These are phyloP conservation scores for Arabidopsis arenosa DNA, from an alignment of 345 rosid genomes.

Conservation along the genomic window DNA sequence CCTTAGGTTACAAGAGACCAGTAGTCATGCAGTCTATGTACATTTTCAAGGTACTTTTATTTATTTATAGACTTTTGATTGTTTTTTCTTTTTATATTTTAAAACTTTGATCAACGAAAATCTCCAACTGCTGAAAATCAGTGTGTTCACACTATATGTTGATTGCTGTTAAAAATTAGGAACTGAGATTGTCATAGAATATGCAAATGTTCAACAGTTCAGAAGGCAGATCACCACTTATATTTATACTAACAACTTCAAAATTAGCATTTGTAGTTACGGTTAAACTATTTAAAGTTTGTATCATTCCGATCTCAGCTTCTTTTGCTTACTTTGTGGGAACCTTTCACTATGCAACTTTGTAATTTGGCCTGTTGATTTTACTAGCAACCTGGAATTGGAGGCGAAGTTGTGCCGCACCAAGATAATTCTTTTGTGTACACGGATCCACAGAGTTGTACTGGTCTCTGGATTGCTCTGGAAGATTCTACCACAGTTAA, in stretches of 20 bases:
- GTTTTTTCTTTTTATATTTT: slow-evolving; percentile 10
- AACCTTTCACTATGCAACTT: neutral
- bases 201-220: slow-evolving; percentile 10
- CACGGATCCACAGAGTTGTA: slow-evolving; percentile 89
- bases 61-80: slow-evolving; percentile 6
- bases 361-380: slow-evolving; percentile 8
- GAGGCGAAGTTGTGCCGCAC: slow-evolving; percentile 96
- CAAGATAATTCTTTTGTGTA: slow-evolving; percentile 91
- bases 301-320: neutral
- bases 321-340: neutral
- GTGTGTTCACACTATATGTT: slow-evolving; percentile 8
- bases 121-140: neutral
- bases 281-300: neutral
- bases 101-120: neutral
- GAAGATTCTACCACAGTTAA: slow-evolving; percentile 85
- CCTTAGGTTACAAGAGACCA: slow-evolving; percentile 84
- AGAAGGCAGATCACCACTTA: neutral
- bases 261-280: neutral
- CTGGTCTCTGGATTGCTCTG: slow-evolving; percentile 94
- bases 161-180: slow-evolving; percentile 1
- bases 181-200: neutral
- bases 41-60: slow-evolving; percentile 75
- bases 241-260: neutral
- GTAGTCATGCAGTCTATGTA: slow-evolving; percentile 89
- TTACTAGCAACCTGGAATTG: slow-evolving; percentile 93